Conservation (phyloP, 78 protist genomes). For the Dictyostelium intermedium region DNA sequence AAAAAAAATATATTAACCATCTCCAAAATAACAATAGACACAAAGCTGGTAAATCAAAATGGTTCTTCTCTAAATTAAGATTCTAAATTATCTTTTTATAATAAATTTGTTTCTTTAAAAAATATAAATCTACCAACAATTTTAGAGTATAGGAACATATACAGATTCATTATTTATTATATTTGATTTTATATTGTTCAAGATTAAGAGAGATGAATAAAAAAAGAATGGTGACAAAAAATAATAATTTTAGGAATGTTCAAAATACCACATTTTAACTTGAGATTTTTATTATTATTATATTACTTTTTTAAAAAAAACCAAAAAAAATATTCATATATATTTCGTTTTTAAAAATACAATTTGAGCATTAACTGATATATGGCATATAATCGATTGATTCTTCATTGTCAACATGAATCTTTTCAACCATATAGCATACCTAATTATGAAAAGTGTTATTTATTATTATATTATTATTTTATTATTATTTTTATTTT, state of each 20-base stretch:
- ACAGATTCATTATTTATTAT: neutral
- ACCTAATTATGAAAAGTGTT: neutral
- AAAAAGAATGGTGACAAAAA: neutral
- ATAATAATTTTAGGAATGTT: neutral
- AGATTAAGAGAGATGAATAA: neutral
- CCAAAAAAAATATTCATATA: no score
- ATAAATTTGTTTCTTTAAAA: neutral
- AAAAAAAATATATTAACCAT: neutral
- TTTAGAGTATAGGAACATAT: neutral
- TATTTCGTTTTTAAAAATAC: neutral
- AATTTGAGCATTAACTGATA: neutral
- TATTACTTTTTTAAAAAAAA: no score
- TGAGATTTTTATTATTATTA: neutral
- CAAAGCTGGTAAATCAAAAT: conserved; percentile 97
- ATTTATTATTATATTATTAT: neutral
- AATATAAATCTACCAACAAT: conserved; percentile 3
- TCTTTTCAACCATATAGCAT: conserved; percentile 5
- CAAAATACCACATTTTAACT: neutral
- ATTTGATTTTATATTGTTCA: neutral
- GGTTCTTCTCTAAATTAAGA: conserved; percentile 98
- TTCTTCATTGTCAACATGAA: conserved; percentile 5
- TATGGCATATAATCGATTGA: neutral
- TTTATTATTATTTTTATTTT: neutral
- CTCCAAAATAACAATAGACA: conserved; percentile 41
- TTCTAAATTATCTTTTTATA: conserved; percentile 79